Evolutionary conservation across 2,329 filamentous ascomycete species (phyloP).

Genomic region (Fusarium papillatum): DNA sequence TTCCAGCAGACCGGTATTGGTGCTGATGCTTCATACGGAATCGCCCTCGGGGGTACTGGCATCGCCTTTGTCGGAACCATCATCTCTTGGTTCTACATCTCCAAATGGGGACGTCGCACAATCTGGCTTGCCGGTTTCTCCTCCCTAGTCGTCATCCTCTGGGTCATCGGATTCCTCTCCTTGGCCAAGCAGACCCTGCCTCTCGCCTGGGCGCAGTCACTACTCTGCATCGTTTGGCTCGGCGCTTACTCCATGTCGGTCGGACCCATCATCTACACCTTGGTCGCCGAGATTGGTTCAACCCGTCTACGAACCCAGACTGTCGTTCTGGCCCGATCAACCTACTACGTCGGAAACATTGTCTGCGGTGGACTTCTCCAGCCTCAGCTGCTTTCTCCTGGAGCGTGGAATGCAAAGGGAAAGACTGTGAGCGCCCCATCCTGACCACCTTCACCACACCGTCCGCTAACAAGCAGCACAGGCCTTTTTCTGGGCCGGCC

Average conservation of each 20-base stretch:
- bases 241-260: conserved; percentile 58
- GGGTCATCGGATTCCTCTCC: conserved; percentile 58
- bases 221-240: conserved; percentile 60
- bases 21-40: conserved; percentile 52
- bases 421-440: conserved; percentile 48
- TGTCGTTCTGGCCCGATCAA: conserved; percentile 55
- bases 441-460: background rate
- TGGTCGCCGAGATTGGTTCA: conserved; percentile 58
- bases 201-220: conserved; percentile 56
- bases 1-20: conserved; percentile 60
- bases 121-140: conserved; percentile 58
- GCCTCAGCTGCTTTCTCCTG: conserved; percentile 54
- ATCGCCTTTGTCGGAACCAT: conserved; percentile 59
- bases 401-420: conserved; percentile 55
- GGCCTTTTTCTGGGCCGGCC: conserved; percentile 58
- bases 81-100: conserved; percentile 59
- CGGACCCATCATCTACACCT: conserved; percentile 59
- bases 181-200: conserved; percentile 49
- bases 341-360: conserved; percentile 58
- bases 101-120: conserved; percentile 56
- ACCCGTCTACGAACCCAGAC: conserved; percentile 58
- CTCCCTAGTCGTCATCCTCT: conserved; percentile 53
- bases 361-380: conserved; percentile 55
- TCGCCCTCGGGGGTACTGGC: conserved; percentile 57
- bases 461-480: conserved; percentile 30